A percentile compares a stretch with the other conserved stretches of the same genome.
Evolutionary conservation across 176 grass and related monocot species (phyloP).

Genomic region (Cenchrus purpureus): DNA sequence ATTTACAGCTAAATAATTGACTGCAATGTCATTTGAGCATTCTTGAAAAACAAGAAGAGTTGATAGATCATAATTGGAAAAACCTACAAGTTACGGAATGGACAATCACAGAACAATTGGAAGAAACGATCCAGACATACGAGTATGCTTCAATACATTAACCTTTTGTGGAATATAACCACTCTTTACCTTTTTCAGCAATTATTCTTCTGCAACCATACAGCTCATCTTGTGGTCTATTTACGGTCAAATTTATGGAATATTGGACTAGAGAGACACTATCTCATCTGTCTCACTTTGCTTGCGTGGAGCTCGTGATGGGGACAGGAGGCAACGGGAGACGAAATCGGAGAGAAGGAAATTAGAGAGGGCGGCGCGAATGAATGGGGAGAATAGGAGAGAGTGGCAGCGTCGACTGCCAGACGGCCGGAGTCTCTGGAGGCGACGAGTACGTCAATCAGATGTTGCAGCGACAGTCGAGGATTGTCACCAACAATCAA

Average conservation of each 20-base stretch:
- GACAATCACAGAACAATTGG: neutral
- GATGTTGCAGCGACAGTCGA: too few relatives aligned
- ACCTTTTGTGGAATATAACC: too few relatives aligned
- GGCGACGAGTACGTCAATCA: too few relatives aligned
- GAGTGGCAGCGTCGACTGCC: too few relatives aligned
- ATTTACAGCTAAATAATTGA: neutral
- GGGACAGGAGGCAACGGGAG: too few relatives aligned
- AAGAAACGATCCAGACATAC: neutral
- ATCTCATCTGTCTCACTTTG: neutral
- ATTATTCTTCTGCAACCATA: neutral
- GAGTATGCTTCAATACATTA: neutral
- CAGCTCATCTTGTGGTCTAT: constrained; percentile 26
- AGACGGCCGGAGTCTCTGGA: too few relatives aligned
- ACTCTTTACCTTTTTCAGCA: too few relatives aligned
- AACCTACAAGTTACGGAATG: neutral
- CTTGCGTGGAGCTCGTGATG: too few relatives aligned
- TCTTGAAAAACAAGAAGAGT: neutral
- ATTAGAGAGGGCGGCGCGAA: too few relatives aligned
- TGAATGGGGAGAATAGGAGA: too few relatives aligned
- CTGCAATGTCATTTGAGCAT: constrained; percentile 16
- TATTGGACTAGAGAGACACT: neutral
- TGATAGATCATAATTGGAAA: neutral
- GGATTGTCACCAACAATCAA: too few relatives aligned
- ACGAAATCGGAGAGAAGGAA: too few relatives aligned
- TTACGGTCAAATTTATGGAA: neutral